Percentiles rank a stretch among this genome's conserved stretches.
Evolutionary conservation across 495 filamentous ascomycete genomes (phyloP).

Genomic region (Neurospora pannonica): DNA sequence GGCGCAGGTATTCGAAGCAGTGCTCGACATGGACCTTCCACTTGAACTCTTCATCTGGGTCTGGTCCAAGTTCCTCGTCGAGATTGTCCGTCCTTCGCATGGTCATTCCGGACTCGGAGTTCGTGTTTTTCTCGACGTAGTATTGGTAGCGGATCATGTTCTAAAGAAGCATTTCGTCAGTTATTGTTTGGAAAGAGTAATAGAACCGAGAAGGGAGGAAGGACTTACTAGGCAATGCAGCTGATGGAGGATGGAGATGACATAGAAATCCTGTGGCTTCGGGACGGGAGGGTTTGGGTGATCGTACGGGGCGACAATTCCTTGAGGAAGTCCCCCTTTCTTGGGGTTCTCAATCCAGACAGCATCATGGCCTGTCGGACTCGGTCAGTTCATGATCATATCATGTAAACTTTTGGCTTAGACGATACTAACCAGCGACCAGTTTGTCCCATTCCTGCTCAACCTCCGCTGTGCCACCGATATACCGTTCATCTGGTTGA

Average conservation of each 20-base stretch:
- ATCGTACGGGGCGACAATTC: not conserved
- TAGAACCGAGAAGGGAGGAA: too few species aligned
- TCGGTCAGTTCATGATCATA: not conserved
- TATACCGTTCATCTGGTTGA: slow-evolving; percentile 4
- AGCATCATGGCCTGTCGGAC: not conserved
- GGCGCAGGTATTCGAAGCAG: slow-evolving; percentile 2
- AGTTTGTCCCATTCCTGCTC: not conserved
- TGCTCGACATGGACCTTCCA: not conserved
- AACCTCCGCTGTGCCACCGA: not conserved
- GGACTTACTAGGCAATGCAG: not conserved
- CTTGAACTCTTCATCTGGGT: not conserved
- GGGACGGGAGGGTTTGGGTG: not conserved
- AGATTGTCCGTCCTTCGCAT: not conserved
- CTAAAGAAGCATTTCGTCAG: not conserved
- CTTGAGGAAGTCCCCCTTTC: not conserved
- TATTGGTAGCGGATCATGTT: slow-evolving; percentile 2
- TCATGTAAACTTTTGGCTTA: not conserved
- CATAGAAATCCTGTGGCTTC: slow-evolving; percentile 1
- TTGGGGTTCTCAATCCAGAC: slow-evolving; percentile 3
- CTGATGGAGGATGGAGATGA: not conserved
- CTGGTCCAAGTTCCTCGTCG: not conserved
- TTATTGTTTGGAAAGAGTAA: not conserved
- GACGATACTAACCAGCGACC: not conserved
- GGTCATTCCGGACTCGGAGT: not conserved
- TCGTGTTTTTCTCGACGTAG: not conserved